Percentiles rank a stretch among this genome's conserved stretches.
phyloP scores from a whole-genome alignment of 129 eudicot species.

The Lactuca saligna region DNA sequence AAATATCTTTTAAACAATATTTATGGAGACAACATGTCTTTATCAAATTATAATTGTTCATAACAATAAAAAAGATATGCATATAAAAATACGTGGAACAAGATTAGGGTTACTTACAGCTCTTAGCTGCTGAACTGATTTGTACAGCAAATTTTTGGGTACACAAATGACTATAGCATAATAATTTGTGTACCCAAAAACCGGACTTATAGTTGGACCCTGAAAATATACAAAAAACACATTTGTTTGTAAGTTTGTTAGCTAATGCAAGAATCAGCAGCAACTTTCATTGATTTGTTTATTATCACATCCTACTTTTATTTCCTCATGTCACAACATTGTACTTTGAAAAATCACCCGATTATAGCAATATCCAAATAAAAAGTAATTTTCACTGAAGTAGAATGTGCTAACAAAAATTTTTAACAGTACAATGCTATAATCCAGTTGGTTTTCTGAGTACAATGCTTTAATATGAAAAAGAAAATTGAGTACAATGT shows the following conservation, averaged over 20 bases:
- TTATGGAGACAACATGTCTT: background rate
- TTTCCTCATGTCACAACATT: no score
- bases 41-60: slow-evolving; percentile 7
- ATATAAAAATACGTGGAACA: background rate
- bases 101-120: slow-evolving; percentile 44
- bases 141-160: slow-evolving; percentile 75
- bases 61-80: background rate
- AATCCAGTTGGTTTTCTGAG: background rate
- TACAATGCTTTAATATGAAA: background rate
- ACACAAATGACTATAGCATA: slow-evolving; percentile 93
- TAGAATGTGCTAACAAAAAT: background rate
- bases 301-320: background rate
- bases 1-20: background rate
- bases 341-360: no score
- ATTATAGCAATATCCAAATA: background rate
- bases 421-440: background rate
- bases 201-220: slow-evolving; percentile 97
- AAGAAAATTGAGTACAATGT: background rate
- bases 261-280: background rate
- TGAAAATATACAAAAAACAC: slow-evolving; percentile 28
- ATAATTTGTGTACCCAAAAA: slow-evolving; percentile 56
- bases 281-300: background rate
- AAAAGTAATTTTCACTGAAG: background rate
- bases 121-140: slow-evolving; percentile 88
- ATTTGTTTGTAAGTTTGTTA: slow-evolving; percentile 13